A percentile compares a stretch with the other conserved stretches of the same genome.
Conservation (phyloP, 805 yeast genomes). For the Saccharomycopsis javanensis region DNA sequence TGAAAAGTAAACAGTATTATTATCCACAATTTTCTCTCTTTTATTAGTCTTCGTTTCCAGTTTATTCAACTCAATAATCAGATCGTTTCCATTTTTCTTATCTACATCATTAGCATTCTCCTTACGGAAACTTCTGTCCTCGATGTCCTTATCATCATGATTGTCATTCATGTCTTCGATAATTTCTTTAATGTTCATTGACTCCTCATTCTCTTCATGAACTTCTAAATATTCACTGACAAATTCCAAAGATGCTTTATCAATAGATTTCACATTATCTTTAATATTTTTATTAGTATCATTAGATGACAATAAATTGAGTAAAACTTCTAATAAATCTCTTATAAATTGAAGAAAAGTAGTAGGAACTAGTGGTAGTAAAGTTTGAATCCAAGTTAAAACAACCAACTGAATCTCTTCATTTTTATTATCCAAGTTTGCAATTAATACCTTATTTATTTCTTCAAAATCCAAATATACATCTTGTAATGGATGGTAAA, state of each 20-base stretch:
- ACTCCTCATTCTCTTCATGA: constrained; percentile 11
- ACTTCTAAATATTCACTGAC: constrained; percentile 23
- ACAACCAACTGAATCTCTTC: constrained; percentile 75
- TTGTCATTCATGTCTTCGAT: background rate
- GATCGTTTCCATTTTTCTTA: background rate
- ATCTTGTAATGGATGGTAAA: constrained; percentile 71
- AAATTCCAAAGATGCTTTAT: constrained; percentile 44
- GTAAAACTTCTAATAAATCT: constrained; percentile 57
- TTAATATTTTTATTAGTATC: constrained; percentile 35
- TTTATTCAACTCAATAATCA: constrained; percentile 4
- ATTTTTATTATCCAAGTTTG: constrained; percentile 58
- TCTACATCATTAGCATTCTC: background rate
- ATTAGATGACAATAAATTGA: constrained; percentile 51
- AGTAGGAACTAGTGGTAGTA: constrained; percentile 63
- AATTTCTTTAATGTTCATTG: background rate
- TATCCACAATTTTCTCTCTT: constrained; percentile 21
- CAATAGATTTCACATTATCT: constrained; percentile 47
- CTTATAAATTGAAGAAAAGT: constrained; percentile 70
- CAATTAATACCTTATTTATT: constrained; percentile 71
- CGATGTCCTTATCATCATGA: constrained; percentile 4
- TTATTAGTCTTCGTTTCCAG: background rate
- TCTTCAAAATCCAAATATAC: constrained; percentile 70
- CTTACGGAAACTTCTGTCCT: background rate
- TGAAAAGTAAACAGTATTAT: constrained; percentile 5
- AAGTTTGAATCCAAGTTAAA: constrained; percentile 69